phyloP scores from a whole-genome alignment of 1,284 basidiomycete species.

The Ceratorhiza oryzae-sativae region DNA sequence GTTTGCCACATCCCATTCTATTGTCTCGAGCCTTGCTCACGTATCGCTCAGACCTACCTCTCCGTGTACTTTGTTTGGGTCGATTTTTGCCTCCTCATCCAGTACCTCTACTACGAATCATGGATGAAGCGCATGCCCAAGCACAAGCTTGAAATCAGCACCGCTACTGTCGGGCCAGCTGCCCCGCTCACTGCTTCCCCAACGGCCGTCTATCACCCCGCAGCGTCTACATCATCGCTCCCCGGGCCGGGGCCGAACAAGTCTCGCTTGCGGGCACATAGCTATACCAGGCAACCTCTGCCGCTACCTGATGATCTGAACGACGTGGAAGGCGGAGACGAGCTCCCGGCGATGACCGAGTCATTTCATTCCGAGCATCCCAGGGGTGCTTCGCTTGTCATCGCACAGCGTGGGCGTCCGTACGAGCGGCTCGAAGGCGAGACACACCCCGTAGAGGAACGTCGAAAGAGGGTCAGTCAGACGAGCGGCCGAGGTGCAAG shows the following conservation, averaged over 20 bases:
- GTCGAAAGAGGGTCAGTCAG: conserved; percentile 33
- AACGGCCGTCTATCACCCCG: conserved; percentile 47
- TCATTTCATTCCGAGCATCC: conserved; percentile 72
- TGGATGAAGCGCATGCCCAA: conserved; percentile 38
- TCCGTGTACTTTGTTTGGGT: conserved; percentile 86
- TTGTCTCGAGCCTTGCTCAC: conserved; percentile 40
- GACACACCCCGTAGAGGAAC: conserved; percentile 7
- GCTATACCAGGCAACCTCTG: conserved; percentile 11
- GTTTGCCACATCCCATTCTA: conserved; percentile 55
- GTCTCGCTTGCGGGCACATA: conserved; percentile 10
- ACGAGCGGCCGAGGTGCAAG: conserved; percentile 67
- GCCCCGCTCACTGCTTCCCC: conserved; percentile 48
- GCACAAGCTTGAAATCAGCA: conserved; percentile 29
- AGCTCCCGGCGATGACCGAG: conserved; percentile 64
- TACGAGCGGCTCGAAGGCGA: conserved; percentile 1
- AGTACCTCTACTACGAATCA: conserved; percentile 78
- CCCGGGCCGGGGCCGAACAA: conserved; percentile 14
- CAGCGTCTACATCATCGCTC: conserved; percentile 50
- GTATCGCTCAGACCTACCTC: conserved; percentile 72
- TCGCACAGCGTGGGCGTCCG: conserved; percentile 14
- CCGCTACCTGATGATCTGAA: conserved; percentile 43
- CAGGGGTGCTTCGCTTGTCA: conserved; percentile 47
- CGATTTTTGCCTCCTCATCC: conserved; percentile 73
- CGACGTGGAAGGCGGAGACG: conserved; percentile 61
- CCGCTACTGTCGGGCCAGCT: neutral